These are phyloP conservation scores for Spatholobus suberectus DNA, from an alignment of 306 rosid genomes.

Conservation along the genomic window DNA sequence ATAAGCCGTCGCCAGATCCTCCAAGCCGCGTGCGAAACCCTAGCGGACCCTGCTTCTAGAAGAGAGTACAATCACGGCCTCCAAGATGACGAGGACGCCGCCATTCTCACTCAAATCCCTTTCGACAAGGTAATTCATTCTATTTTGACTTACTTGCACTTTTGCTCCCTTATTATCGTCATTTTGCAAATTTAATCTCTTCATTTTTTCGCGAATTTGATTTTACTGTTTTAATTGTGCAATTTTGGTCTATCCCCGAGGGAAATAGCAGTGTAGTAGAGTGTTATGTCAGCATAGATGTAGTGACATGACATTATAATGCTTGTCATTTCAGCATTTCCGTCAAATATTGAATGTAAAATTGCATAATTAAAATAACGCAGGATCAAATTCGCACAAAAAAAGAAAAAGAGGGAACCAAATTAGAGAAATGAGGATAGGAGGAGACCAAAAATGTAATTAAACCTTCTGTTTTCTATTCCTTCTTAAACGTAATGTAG, in stretches of 20 bases:
- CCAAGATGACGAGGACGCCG: constrained; percentile 63
- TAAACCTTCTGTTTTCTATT: neutral
- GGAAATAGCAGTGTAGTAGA: neutral
- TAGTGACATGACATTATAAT: too few relatives aligned
- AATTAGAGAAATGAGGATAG: neutral
- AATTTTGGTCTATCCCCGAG: neutral
- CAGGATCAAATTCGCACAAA: neutral
- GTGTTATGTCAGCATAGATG: neutral
- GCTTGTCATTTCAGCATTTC: neutral
- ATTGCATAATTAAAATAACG: neutral
- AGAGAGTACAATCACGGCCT: constrained; percentile 86
- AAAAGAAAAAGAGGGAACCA: too few relatives aligned
- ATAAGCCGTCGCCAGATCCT: constrained; percentile 89
- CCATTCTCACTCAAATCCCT: constrained; percentile 80
- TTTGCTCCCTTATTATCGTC: neutral
- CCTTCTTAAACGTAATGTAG: neutral
- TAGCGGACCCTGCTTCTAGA: constrained; percentile 66
- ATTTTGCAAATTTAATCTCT: neutral
- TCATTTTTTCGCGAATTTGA: neutral
- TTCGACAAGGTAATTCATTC: constrained; percentile 72
- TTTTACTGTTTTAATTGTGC: neutral
- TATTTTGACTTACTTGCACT: neutral
- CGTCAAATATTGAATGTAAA: neutral
- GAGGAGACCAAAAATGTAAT: neutral
- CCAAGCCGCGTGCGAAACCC: constrained; percentile 95